Percentiles rank a stretch among this genome's conserved stretches.
Conservation (phyloP, 768 basidiomycete genomes). For the Pleurotus pulmonarius region DNA sequence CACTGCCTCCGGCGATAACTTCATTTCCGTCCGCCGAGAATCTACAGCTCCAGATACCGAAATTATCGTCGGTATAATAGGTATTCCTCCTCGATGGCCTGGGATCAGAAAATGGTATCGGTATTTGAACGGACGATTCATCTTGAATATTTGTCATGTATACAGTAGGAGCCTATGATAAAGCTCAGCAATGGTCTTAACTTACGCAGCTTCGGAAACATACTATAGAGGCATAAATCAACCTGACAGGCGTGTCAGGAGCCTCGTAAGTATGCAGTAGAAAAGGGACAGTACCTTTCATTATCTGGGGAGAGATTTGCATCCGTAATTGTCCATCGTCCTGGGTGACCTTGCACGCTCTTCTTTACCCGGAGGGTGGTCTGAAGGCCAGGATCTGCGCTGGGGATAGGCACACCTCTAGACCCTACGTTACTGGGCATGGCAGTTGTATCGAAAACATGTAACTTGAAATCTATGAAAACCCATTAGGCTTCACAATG, state of each 20-base stretch:
- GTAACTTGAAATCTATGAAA: constrained; percentile 76
- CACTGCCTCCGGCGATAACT: constrained; percentile 87
- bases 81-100: constrained; percentile 19
- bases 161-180: constrained; percentile 58
- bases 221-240: constrained; percentile 92
- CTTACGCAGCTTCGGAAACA: constrained; percentile 15
- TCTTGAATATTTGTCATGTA: constrained; percentile 75
- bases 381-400: constrained; percentile 24
- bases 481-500: background rate
- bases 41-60: constrained; percentile 89
- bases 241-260: constrained; percentile 36
- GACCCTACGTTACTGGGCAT: constrained; percentile 27
- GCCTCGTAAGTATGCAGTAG: too few relatives aligned
- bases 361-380: constrained; percentile 48
- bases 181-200: constrained; percentile 7
- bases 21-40: constrained; percentile 97
- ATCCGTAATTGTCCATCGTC: constrained; percentile 94
- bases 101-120: constrained; percentile 56
- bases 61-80: constrained; percentile 41
- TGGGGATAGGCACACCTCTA: constrained; percentile 7
- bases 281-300: constrained; percentile 48
- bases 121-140: constrained; percentile 53
- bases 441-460: constrained; percentile 78
- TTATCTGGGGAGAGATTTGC: constrained; percentile 88
- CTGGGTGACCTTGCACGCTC: constrained; percentile 70